Evolutionary conservation across 768 basidiomycete species (phyloP).

Genomic region (Kwoniella newhampshirensis): DNA sequence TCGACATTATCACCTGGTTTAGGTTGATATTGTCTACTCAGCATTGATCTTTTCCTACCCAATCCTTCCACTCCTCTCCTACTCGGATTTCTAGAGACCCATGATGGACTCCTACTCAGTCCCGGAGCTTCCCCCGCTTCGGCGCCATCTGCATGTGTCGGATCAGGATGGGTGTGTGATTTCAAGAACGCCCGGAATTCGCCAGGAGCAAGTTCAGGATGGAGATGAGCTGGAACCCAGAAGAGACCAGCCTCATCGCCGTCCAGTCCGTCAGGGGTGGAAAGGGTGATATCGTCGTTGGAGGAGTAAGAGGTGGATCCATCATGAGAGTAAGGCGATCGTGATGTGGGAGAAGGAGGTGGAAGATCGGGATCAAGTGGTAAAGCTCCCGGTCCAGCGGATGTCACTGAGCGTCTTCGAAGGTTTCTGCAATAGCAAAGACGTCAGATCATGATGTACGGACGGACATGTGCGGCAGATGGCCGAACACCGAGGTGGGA

Average conservation of each 20-base stretch:
- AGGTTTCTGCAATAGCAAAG: constrained; percentile 52
- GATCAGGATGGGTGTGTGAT: constrained; percentile 69
- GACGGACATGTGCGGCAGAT: not conserved
- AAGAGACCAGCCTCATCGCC: constrained; percentile 84
- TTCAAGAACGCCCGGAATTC: constrained; percentile 94
- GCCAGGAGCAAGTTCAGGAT: constrained; percentile 95
- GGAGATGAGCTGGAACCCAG: constrained; percentile 96
- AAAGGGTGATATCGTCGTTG: constrained; percentile 43
- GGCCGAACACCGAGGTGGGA: not conserved
- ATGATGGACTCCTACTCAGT: constrained; percentile 32
- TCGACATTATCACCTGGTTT: constrained; percentile 72
- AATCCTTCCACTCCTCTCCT: constrained; percentile 58
- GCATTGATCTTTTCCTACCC: constrained; percentile 87
- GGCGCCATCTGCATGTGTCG: constrained; percentile 27
- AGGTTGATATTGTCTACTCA: constrained; percentile 89
- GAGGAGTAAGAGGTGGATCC: constrained; percentile 31
- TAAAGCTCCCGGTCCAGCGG: constrained; percentile 73
- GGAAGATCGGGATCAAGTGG: constrained; percentile 91
- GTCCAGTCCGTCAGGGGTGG: constrained; percentile 54
- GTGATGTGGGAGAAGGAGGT: constrained; percentile 62
- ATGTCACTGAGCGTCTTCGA: constrained; percentile 73
- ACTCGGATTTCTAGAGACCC: constrained; percentile 44
- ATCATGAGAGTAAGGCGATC: constrained; percentile 10
- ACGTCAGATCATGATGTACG: not conserved
- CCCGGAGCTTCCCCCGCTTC: constrained; percentile 29